Base-by-base conservation (phyloP, 225 moss, liverwort and hornwort species). In the Anthoceros angustus region DNA sequence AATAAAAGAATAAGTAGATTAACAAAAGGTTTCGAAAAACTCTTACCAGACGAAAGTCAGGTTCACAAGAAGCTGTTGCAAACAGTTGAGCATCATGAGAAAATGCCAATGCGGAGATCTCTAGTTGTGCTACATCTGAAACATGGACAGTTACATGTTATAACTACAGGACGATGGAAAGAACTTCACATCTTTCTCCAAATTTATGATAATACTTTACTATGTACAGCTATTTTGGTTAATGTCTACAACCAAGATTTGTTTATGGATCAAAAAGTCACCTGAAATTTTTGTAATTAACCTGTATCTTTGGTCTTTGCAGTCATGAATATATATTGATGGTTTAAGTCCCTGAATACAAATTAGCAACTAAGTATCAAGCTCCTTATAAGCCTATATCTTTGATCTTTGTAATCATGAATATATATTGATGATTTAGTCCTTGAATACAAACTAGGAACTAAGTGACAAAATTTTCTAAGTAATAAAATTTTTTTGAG, bases 1-100 rank as follows among this genome's bases (percentile, higher is more conserved):
- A 11, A 25, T 48, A 18, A 15, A 15, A 21, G 10, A n/a, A 21
- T 38, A 65, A 42, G 10, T 32, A 43, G n/a, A 21, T 68, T 23
- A 49, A n/a, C 12, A 40, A 23, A 43, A 14, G 16, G 60, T 50
- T 49, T 23, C 6, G 5, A 1, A 48, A 41, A 42, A 48, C 50
- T 15, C 77, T 80, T 43, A 90, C 94, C 82, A 95, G 63, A 68
- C 80, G 63, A 16, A 88, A 90, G 74, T 95, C 94, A 62, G 94
- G 94, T 70, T 83, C 86, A 62, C 88, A 82, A 32, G 94, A 90
- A 25, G 80, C 18, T 8, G 90, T 90, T 10, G 77, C 76, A 66
- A 95, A 74, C 41, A 87, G 75, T 77, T 81, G 81, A 16, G 90
- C 86, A 63, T 67, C 81, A 43, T 12, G 26, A 62, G 94, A 90